Base-by-base conservation (phyloP, 2,329 filamentous ascomycete species). In the Cercospora canescens region DNA sequence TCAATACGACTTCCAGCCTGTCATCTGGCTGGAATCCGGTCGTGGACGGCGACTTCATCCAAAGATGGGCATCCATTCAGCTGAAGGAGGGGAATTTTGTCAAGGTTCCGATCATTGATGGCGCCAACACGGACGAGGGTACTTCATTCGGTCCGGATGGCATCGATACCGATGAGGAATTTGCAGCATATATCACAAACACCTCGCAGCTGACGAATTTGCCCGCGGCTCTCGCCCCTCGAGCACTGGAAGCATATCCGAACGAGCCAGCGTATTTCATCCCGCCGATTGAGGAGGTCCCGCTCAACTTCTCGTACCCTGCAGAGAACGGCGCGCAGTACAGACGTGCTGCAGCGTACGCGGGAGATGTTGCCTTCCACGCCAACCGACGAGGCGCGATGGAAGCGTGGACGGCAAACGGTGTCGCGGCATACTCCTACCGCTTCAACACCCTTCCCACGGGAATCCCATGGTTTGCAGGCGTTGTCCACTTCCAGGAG, bases 61-160 rank as follows among this genome's bases (percentile, higher is more conserved):
- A 79, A 9, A 81, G 82, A 7, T 84, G 82, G 67, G 83, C 82
- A 1, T 85, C 84, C 9, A 75, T 82, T 7, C 86, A 89, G 69
- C 78, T 91, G 6, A 77, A 79, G 1, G 75, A 82, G 5, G 88
- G 88, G 55, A 82, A 83, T 18, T 90, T 91, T 69, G 85, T 90
- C 63, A 82, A 86, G 60, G 86, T 91, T 0, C 72, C 74, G 4
- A 60, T 70, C 41, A 65, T 70, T 28, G 79, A 84, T 35, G 89
- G 90, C 41, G 84, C 84, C 37, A 91, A 90, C 75, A 84, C 84
- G 1, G 89, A 91, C 70, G 89, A 92, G 74, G 89, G 88, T 2
- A 84, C 84, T 0, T 79, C 80, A 1, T 89, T 89, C 71, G 84
- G 81, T 0, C 81, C 82, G 11, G 74, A 67, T 6, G 84, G 83